These are phyloP conservation scores for Colletotrichum melonis DNA, from an alignment of 2,329 filamentous ascomycete species.

Conservation along the genomic window DNA sequence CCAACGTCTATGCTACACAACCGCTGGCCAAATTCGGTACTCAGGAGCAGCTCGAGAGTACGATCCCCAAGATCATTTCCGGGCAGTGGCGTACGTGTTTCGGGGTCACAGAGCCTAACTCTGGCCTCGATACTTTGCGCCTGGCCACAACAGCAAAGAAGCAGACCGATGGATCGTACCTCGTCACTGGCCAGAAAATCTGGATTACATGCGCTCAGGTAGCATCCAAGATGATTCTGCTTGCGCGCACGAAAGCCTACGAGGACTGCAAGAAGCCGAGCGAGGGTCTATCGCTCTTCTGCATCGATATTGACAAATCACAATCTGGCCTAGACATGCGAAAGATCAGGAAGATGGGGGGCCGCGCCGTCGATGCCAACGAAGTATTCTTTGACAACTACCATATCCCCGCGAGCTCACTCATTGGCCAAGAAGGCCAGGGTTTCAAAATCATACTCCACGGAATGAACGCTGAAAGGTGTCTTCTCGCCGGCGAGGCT, in stretches of 20 bases:
- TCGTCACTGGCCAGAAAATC: slow-evolving; percentile 83
- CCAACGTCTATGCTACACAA: slow-evolving; percentile 81
- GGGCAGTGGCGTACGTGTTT: slow-evolving; percentile 82
- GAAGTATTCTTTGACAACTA: slow-evolving; percentile 91
- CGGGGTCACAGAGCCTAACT: slow-evolving; percentile 86
- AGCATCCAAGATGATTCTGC: slow-evolving; percentile 83
- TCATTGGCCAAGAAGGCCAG: slow-evolving; percentile 79
- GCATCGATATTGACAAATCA: slow-evolving; percentile 76
- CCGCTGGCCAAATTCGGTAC: slow-evolving; percentile 79
- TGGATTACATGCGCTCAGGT: slow-evolving; percentile 91
- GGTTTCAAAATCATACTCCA: slow-evolving; percentile 85
- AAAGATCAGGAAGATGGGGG: slow-evolving; percentile 87
- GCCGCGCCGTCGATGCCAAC: slow-evolving; percentile 84
- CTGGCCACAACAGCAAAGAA: slow-evolving; percentile 73
- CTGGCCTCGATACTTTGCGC: slow-evolving; percentile 81
- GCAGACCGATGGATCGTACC: slow-evolving; percentile 67
- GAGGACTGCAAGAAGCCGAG: slow-evolving; percentile 76
- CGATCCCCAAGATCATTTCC: slow-evolving; percentile 77
- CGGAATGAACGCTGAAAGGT: slow-evolving; percentile 84
- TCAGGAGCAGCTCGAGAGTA: slow-evolving; percentile 69
- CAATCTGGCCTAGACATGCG: slow-evolving; percentile 73
- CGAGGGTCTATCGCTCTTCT: slow-evolving; percentile 84
- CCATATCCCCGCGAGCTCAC: slow-evolving; percentile 67
- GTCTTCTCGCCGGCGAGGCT: slow-evolving; percentile 81
- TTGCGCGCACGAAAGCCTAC: slow-evolving; percentile 79